Base-by-base conservation (phyloP, 495 filamentous ascomycete genomes). In the Talaromyces adpressus region DNA sequence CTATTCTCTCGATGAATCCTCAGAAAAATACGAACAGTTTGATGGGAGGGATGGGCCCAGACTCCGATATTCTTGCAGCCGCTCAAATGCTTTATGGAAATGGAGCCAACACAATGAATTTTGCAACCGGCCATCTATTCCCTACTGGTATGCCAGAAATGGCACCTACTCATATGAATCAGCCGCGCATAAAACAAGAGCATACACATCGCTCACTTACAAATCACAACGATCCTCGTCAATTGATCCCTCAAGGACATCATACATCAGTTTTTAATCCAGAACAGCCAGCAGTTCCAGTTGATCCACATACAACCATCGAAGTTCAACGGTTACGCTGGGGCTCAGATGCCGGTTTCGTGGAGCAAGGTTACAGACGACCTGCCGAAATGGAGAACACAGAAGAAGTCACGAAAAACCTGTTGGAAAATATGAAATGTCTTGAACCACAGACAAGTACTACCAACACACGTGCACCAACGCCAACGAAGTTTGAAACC, bases 301-400 rank as follows among this genome's bases (percentile, higher is more conserved):
- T 65, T 20, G 78, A 79, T 45, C 74, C 76, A 61, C 78, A 79
- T 64, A 69, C 72, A 11, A 73, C 72, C 27, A 65, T 71, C 8
- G 78, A 77, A 62, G 70, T 68, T 22, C 72, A 75, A 14, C 69
- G 71, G 16, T 71, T 89, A 27, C 83, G 82, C 18, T 91, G 84
- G 80, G 88, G 88, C 20, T 88, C 88, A 0, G 88, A 91, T 72
- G 68, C 78, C 5, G 80, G 77, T 59, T 91, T 91, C 64, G 79
- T 76, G 65, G 74, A 77, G 11, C 80, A 84, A 66, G 81, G 79
- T 18, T 91, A 85, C 66, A 71, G 84, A 16, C 78, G 83, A 7
- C 77, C 73, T 3, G 76, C 81, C 3, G 76, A 80, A 30, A 78
- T 82, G 59, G 82, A 85, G 14, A 81, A 83, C n/a, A 79, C 77